Conservation (phyloP, 306 rosid species). For the Rosa persica region DNA sequence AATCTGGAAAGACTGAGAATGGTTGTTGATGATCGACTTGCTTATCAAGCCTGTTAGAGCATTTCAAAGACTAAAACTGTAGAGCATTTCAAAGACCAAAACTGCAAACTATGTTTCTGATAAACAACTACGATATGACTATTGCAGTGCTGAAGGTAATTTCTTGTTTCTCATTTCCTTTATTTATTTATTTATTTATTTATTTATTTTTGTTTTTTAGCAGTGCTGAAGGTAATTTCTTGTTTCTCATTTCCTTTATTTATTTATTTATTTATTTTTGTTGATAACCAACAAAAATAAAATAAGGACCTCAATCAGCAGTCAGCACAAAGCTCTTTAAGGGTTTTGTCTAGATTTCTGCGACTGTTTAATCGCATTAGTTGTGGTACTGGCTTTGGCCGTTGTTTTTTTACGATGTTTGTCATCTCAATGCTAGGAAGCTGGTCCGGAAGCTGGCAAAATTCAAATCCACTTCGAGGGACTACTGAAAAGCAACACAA, state of each 20-base stretch:
- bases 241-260: no score
- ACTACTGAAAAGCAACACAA: slow-evolving; percentile 87
- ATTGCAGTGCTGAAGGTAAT: slow-evolving; percentile 88
- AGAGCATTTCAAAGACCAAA: slow-evolving; percentile 74
- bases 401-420: slow-evolving; percentile 26
- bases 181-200: no score
- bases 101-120: slow-evolving; percentile 81
- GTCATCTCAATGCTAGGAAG: slow-evolving; percentile 62
- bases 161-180: slow-evolving; percentile 17
- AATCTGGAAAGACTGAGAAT: slow-evolving; percentile 93
- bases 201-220: no score
- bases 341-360: neutral
- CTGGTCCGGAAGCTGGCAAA: slow-evolving; percentile 88
- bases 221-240: no score
- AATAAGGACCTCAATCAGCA: no score
- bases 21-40: slow-evolving; percentile 91
- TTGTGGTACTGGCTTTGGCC: neutral
- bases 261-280: no score
- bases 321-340: neutral
- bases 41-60: slow-evolving; percentile 97
- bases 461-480: slow-evolving; percentile 93
- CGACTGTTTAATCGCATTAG: neutral
- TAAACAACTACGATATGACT: slow-evolving; percentile 96
- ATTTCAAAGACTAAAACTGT: no score
- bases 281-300: neutral